A percentile compares a stretch with the other conserved stretches of the same genome.
Conservation (phyloP, 2,329 filamentous ascomycete species). For the Aspergillus texensis region DNA sequence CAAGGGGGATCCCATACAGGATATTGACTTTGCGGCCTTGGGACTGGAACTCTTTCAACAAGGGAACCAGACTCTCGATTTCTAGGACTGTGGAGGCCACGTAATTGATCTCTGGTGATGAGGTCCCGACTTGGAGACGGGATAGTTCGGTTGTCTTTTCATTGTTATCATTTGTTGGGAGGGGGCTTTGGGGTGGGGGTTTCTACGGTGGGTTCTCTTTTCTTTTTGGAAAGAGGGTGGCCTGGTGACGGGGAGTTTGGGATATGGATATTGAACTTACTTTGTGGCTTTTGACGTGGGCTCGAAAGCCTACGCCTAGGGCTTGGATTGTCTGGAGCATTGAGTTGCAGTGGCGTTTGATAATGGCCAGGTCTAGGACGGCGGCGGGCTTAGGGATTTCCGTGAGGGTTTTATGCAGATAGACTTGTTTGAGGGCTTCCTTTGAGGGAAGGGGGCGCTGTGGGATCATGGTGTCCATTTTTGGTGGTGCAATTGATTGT, state of each 20-base stretch:
- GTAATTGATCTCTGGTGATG: slow-evolving; percentile 57
- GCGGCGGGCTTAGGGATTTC: slow-evolving; percentile 68
- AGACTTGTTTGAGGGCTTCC: slow-evolving; percentile 34
- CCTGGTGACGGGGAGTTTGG: not conserved
- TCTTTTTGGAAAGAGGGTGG: not conserved
- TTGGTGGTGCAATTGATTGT: not conserved
- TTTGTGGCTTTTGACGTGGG: slow-evolving; percentile 85
- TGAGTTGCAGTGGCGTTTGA: slow-evolving; percentile 67
- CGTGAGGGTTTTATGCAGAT: slow-evolving; percentile 62
- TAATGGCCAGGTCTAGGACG: slow-evolving; percentile 68
- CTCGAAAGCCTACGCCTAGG: slow-evolving; percentile 68
- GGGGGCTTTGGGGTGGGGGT: not conserved
- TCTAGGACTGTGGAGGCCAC: slow-evolving; percentile 76
- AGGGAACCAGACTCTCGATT: slow-evolving; percentile 66
- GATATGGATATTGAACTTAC: slow-evolving; percentile 43
- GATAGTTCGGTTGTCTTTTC: slow-evolving; percentile 67
- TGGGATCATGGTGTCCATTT: not conserved
- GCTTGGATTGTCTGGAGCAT: slow-evolving; percentile 68
- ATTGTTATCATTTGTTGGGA: not conserved
- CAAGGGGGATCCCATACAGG: slow-evolving; percentile 72
- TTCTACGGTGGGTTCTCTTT: not conserved
- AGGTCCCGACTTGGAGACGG: slow-evolving; percentile 68
- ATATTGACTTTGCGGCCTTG: slow-evolving; percentile 63
- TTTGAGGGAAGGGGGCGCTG: slow-evolving; percentile 14
- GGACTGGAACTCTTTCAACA: slow-evolving; percentile 61